phyloP scores from a whole-genome alignment of 2,329 filamentous ascomycete genomes.

The Periconia sp. region DNA sequence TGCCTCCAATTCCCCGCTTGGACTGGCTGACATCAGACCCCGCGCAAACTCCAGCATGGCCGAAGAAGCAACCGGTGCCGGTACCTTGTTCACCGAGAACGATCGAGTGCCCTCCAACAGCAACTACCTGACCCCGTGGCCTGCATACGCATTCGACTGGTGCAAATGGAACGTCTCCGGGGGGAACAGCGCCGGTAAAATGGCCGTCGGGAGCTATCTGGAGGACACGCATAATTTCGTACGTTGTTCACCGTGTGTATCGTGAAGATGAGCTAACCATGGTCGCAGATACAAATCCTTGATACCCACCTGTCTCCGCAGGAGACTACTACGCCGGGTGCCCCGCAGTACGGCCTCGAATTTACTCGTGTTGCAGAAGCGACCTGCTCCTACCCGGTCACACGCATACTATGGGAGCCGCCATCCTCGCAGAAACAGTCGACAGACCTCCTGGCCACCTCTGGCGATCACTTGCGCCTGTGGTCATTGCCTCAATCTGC shows the following conservation, averaged over 20 bases:
- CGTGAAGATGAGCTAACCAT: no score
- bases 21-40: conserved; percentile 88
- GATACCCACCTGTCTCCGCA: conserved; percentile 81
- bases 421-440: conserved; percentile 94
- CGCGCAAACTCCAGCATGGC: conserved; percentile 81
- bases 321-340: conserved; percentile 70
- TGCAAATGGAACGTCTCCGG: conserved; percentile 92
- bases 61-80: conserved; percentile 69
- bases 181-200: conserved; percentile 78
- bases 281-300: conserved; percentile 96
- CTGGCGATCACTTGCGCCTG: conserved; percentile 88
- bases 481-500: conserved; percentile 79
- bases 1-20: conserved; percentile 84
- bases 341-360: conserved; percentile 78
- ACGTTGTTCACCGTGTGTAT: conserved; percentile 40
- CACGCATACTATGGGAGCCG: conserved; percentile 92
- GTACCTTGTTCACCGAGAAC: conserved; percentile 67
- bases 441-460: conserved; percentile 92
- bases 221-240: conserved; percentile 99
- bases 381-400: conserved; percentile 97
- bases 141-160: conserved; percentile 97
- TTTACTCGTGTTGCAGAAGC: conserved; percentile 95
- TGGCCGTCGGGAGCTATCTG: conserved; percentile 93
- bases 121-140: conserved; percentile 94
- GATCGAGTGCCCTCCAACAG: conserved; percentile 75